phyloP scores from a whole-genome alignment of 2,329 filamentous ascomycete species.

The Paecilomyces dactylethromorphus region DNA sequence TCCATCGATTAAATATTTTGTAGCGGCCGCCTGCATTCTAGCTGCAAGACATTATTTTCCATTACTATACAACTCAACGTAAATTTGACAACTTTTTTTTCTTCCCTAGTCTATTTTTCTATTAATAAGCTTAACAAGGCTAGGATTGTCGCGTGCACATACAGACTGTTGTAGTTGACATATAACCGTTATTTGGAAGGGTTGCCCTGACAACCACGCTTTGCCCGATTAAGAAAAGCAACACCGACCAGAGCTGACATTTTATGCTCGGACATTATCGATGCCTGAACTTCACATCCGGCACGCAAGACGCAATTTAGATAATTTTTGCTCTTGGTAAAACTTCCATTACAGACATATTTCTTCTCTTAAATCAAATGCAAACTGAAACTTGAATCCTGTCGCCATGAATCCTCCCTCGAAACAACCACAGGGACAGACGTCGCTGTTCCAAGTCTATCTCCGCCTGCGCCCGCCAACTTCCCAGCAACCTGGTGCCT shows the following conservation, averaged over 20 bases:
- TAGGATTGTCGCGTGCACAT: not conserved
- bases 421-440: conserved; percentile 38
- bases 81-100: too few species aligned
- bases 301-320: not conserved
- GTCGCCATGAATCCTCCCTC: conserved; percentile 31
- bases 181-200: not conserved
- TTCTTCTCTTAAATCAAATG: not conserved
- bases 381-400: not conserved
- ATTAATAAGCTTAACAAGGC: too few species aligned
- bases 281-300: not conserved
- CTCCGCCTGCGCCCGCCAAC: conserved; percentile 70
- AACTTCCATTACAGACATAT: not conserved
- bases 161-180: not conserved
- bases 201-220: not conserved
- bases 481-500: conserved; percentile 30
- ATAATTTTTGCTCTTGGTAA: not conserved
- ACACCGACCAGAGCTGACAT: not conserved
- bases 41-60: too few species aligned
- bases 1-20: too few species aligned
- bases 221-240: not conserved
- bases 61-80: too few species aligned
- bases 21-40: too few species aligned
- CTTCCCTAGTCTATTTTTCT: too few species aligned
- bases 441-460: conserved; percentile 82
- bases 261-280: not conserved